Base-by-base conservation (phyloP, 129 eudicot species). In the Mikania micrantha region DNA sequence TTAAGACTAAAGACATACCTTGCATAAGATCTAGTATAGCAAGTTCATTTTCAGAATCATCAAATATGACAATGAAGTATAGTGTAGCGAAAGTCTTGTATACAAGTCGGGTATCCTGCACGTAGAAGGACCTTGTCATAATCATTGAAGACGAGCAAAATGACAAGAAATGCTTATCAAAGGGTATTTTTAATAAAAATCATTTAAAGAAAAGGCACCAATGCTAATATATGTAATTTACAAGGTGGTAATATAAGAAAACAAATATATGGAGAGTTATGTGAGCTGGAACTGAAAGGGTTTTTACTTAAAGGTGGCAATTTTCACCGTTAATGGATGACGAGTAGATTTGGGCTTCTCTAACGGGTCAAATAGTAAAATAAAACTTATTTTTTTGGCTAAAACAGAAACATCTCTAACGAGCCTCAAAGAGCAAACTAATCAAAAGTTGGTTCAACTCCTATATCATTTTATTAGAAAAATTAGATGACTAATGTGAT, bases 1-100 rank as follows among this genome's bases (percentile, higher is more conserved):
- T 28, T 28, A 56, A 56, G 36, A 56, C 10, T 56, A 11, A 56
- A 27, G 31, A n/a, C 62, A 12, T 56, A 93, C 99, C 99, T 93
- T 93, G 96, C 82, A 93, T 93, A 27, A 93, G 87, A 72, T 93
- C 99, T 49, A 93, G 82, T 82, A 93, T 93, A 21, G 96, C 99
- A 52, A 93, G 86, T 83, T 93, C 99, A 63, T 93, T 93, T 74
- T 93, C 99, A 53, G 95, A 84, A 28, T 77, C 82, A 70, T 93
- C 99, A 77, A 86, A 89, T 65, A 93, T 76, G 78, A 93, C 76
- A 19, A 93, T 86, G 59, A 93, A 81, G 83, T 86, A 89, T 28
- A 93, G 78, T 5, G 99, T 89, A 15, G 95, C 99, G 71, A 71
- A 89, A 34, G 86, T 88, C 80, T 93, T 93, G 84, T 89, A 93